Base-by-base conservation (phyloP, 257 asterid genomes). In the Nemophila menziesii region DNA sequence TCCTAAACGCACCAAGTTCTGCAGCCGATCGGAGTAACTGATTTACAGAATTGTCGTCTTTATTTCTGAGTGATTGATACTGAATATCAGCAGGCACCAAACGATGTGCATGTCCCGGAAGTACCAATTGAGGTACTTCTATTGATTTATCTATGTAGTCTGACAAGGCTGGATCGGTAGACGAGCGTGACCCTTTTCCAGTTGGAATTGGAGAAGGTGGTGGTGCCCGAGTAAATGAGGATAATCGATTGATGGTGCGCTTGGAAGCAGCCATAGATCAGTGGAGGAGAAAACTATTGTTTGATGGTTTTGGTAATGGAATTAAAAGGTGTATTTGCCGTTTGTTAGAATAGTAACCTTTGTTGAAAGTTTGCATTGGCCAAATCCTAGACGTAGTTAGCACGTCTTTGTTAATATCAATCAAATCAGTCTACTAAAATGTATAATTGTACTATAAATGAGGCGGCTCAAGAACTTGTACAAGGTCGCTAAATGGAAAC, bases 91-190 rank as follows among this genome's bases (percentile, higher is more conserved):
- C 68, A 1, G 65, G 72, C 14, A 36, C 43, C 51, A 23, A 47
- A 22, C 34, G 54, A 17, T 23, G 62, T 16, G 39, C 46, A 38
- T 52, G 52, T 22, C 52, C 53, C 1, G 80, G 80, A 48, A 78
- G 86, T 22, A 20, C 51, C 20, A 81, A 61, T 16, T 56, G 56
- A 1, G 92, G 93, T 34, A 72, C 60, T n/a, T 22, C 49, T 14
- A 20, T 8, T 8, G 69, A 45, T 14, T 43, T 58, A 17, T 70
- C 49, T 17, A 64, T 49, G 44, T 39, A 46, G 20, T 57, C 51
- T 22, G 58, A 55, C 8, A 58, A 46, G 0, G 22, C 17, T 12
- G 62, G 38, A 29, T 53, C 45, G 18, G 34, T 54, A 0, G 65
- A 65, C 3, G 58, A 57, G 20, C 66, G 56, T 8, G 57, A 52